Evolutionary conservation across 768 basidiomycete genomes (phyloP), one percentile per base, ranked within the genome.

Genomic region (Tylopilus plumbeoviolaceoides): DNA sequence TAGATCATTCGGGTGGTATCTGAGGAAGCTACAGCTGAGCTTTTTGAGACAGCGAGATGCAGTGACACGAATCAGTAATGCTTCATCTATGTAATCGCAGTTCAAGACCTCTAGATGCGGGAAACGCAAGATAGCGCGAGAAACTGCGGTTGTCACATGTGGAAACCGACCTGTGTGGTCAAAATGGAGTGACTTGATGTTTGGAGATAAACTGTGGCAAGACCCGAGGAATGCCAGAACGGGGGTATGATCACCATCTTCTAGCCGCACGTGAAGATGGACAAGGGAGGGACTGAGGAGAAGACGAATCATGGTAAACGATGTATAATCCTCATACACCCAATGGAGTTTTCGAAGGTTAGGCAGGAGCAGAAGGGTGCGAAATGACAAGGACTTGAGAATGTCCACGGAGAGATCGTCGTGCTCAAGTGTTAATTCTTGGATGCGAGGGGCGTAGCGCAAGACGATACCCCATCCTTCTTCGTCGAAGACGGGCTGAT

Each of bases 371-470:
- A 46, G 11, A 18, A 50, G 17, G 11, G 48, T 47, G 31, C 51
- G 39, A 39, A 28, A 47, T 28, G 18, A 31, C 45, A 54, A 7
- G 28, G 44, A 47, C 35, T 53, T 40, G 11, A 58, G 18, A 14
- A 59, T 30, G 5, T 53, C 21, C n/a, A 46, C 0, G 20, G 57
- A 59, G 7, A 45, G 27, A 7, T 1, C 3, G 0, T 48, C 43
- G 1, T 42, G 15, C 15, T 15, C 4, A 15, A 51, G 33, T 1
- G 20, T 27, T 17, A 59, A 55, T 35, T 48, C 58, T 28, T 18
- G 46, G 23, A 59, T 35, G 15, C 52, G 52, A 23, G 58, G 15
- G n/a, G 58, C 18, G 36, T 59, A 51, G 28, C 38, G 47, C 18
- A 31, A 48, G 14, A 59, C 17, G 8, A 23, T 36, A 7, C 35